Percentiles rank a stretch among this genome's conserved stretches.
Conservation (phyloP, 2,329 filamentous ascomycete genomes). For the Aspergillus intermedius region DNA sequence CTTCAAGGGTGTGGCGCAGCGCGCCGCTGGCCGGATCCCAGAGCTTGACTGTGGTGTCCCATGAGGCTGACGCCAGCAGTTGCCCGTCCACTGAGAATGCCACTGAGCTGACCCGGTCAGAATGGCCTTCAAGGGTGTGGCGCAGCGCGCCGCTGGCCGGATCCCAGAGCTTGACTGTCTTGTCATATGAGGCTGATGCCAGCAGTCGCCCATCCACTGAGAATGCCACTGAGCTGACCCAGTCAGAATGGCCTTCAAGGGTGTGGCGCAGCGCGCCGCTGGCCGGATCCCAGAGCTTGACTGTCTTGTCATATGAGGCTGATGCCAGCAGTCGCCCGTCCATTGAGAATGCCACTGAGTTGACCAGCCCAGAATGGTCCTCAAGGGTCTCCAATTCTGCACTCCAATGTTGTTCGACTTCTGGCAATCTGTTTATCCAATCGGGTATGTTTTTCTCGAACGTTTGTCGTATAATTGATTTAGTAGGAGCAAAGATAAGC, state of each 20-base stretch:
- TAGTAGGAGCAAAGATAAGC: conserved; percentile 24
- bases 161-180: conserved; percentile 11
- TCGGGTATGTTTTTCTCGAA: conserved; percentile 14
- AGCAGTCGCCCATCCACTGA: conserved; percentile 12
- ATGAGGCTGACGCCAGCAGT: too few relatives aligned
- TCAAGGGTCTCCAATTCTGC: conserved; percentile 9
- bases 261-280: too few relatives aligned
- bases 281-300: too few relatives aligned
- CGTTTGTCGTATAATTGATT: conserved; percentile 17
- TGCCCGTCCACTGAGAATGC: too few relatives aligned
- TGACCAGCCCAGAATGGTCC: not conserved
- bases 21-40: too few relatives aligned
- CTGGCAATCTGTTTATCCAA: conserved; percentile 9
- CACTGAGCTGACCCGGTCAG: not conserved
- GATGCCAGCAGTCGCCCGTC: too few relatives aligned
- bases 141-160: not conserved
- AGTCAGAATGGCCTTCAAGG: conserved; percentile 8
- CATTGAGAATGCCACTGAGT: too few relatives aligned
- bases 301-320: too few relatives aligned
- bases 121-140: too few relatives aligned
- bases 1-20: too few relatives aligned
- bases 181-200: conserved; percentile 11
- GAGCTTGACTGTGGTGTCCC: too few relatives aligned
- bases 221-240: conserved; percentile 11
- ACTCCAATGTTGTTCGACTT: conserved; percentile 6